phyloP scores from a whole-genome alignment of 768 basidiomycete species.

The Hortiboletus flavorubellus region DNA sequence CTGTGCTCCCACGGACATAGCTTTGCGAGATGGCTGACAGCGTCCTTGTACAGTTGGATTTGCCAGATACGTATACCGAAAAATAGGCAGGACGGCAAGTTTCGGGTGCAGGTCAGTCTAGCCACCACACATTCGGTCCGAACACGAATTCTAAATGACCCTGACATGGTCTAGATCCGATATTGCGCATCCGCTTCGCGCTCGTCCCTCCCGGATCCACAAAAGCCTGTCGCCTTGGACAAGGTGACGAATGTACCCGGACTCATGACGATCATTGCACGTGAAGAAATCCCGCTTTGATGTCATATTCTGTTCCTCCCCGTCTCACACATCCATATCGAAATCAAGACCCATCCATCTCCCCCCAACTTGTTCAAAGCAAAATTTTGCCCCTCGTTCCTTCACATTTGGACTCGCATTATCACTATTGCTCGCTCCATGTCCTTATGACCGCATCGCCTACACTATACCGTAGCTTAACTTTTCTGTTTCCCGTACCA shows the following conservation, averaged over 20 bases:
- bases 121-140: not conserved
- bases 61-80: constrained; percentile 58
- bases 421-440: not conserved
- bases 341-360: not conserved
- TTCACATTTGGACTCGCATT: constrained; percentile 1
- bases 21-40: not conserved
- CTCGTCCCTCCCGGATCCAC: constrained; percentile 51
- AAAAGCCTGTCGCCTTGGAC: constrained; percentile 59
- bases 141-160: not conserved
- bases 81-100: constrained; percentile 45
- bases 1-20: not conserved
- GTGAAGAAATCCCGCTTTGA: constrained; percentile 32
- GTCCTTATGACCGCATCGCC: not conserved
- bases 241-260: constrained; percentile 62
- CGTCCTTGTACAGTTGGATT: constrained; percentile 48
- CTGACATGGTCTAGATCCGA: constrained; percentile 43
- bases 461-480: not conserved
- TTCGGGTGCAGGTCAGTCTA: constrained; percentile 55
- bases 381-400: not conserved
- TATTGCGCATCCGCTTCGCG: constrained; percentile 61
- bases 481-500: not conserved
- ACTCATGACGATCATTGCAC: constrained; percentile 66
- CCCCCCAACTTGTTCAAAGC: not conserved
- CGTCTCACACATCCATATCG: not conserved
- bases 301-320: not conserved